phyloP scores from a whole-genome alignment of 2,329 filamentous ascomycete species.

The Aspergillus ochraceus region DNA sequence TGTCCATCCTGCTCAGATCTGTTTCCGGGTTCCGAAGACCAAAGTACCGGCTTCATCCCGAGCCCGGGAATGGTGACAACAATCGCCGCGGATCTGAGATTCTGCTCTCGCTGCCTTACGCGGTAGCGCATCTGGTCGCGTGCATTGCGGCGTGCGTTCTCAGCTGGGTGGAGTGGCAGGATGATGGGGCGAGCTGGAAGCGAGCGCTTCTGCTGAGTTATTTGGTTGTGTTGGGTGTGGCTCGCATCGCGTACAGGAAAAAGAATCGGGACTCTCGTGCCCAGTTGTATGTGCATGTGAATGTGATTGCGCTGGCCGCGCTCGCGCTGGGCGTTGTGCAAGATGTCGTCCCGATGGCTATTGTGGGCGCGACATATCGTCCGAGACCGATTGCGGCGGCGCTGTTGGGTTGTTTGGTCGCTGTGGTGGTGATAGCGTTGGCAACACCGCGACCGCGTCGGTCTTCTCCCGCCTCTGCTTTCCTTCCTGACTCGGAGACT shows the following conservation, averaged over 20 bases:
- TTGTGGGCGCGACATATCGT: constrained; percentile 22
- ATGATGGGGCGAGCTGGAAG: constrained; percentile 19
- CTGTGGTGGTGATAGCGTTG: constrained; percentile 16
- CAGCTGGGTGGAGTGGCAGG: constrained; percentile 11
- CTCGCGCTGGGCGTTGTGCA: constrained; percentile 23
- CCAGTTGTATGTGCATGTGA: constrained; percentile 27
- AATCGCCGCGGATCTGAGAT: neutral
- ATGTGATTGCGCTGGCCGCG: constrained; percentile 16
- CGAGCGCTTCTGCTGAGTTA: constrained; percentile 25
- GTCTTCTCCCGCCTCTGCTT: neutral
- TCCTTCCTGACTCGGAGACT: constrained; percentile 18
- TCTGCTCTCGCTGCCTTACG: constrained; percentile 10
- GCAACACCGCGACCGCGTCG: constrained; percentile 21
- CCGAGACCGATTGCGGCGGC: constrained; percentile 18
- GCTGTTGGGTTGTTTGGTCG: constrained; percentile 18
- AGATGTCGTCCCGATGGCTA: constrained; percentile 24
- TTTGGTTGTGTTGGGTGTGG: constrained; percentile 20
- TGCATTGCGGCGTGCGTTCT: constrained; percentile 18
- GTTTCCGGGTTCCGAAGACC: constrained; percentile 6
- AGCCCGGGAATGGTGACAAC: neutral
- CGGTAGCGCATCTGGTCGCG: constrained; percentile 17
- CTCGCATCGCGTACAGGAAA: constrained; percentile 14
- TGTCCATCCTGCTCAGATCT: constrained; percentile 13
- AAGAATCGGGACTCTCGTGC: constrained; percentile 10
- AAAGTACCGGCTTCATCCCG: constrained; percentile 1